Evolutionary conservation across 2,329 filamentous ascomycete species (phyloP).

Genomic region (Aspergillus aculeatus): DNA sequence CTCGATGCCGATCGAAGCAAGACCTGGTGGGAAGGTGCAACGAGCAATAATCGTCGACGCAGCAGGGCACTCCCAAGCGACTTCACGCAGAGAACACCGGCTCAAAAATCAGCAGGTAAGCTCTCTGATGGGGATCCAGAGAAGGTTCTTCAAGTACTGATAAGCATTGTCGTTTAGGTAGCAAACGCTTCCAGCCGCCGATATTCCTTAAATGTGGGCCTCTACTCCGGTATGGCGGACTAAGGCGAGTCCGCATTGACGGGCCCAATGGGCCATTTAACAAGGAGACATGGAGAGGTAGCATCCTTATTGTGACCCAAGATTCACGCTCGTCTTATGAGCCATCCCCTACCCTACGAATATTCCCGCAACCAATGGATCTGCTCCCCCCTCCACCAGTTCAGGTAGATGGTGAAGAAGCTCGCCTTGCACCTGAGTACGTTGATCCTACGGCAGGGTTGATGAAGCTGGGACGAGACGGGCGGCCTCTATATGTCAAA

Average conservation of each 20-base stretch:
- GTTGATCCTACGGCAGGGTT: constrained; percentile 87
- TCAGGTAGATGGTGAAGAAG: constrained; percentile 60
- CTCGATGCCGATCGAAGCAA: constrained; percentile 51
- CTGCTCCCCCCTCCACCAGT: constrained; percentile 74
- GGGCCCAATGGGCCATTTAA: constrained; percentile 47
- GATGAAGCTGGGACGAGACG: constrained; percentile 78
- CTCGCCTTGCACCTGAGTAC: constrained; percentile 69
- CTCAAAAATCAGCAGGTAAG: constrained; percentile 35
- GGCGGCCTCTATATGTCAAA: constrained; percentile 82
- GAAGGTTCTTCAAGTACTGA: neutral
- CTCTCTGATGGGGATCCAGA: neutral
- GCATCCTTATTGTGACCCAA: constrained; percentile 89
- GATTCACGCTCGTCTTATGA: constrained; percentile 83
- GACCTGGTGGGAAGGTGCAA: constrained; percentile 74
- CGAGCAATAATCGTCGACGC: constrained; percentile 47
- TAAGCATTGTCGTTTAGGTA: constrained; percentile 16
- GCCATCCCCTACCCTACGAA: constrained; percentile 69
- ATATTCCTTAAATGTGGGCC: constrained; percentile 89
- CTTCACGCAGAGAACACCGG: constrained; percentile 30
- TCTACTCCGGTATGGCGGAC: constrained; percentile 82
- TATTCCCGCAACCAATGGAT: constrained; percentile 86
- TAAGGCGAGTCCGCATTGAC: constrained; percentile 56
- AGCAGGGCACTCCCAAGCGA: constrained; percentile 45
- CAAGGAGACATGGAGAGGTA: constrained; percentile 86
- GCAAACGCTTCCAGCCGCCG: constrained; percentile 74